Evolutionary conservation across 352 stramenopile genomes (phyloP).

Genomic region (Thalassiosira livingstoniorum): DNA sequence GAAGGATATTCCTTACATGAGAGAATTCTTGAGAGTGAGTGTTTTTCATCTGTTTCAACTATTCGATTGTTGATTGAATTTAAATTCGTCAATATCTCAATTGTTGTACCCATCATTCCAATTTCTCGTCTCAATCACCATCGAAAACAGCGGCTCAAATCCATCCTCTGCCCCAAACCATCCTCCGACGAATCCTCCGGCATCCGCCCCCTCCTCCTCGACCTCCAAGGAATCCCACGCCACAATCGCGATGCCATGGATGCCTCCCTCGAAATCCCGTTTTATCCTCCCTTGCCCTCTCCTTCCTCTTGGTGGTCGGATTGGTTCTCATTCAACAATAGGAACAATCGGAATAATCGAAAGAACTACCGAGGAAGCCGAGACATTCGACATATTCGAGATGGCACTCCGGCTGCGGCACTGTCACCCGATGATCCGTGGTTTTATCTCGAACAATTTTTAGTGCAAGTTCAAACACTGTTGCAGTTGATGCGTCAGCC

Average conservation of each 20-base stretch:
- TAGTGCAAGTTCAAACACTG: constrained; percentile 62
- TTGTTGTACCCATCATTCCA: neutral
- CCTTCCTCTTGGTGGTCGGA: neutral
- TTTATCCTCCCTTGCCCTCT: constrained; percentile 22
- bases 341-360: constrained; percentile 16
- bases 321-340: neutral
- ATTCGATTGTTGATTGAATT: no score
- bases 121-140: neutral
- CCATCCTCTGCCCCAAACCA: constrained; percentile 69
- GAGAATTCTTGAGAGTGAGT: constrained; percentile 78
- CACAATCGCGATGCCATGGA: constrained; percentile 59
- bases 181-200: constrained; percentile 70
- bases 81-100: constrained; percentile 13
- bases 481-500: constrained; percentile 67
- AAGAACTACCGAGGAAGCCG: no score
- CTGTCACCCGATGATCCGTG: constrained; percentile 11
- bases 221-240: constrained; percentile 79
- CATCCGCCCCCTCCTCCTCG: constrained; percentile 82
- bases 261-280: constrained; percentile 48
- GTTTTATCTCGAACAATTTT: constrained; percentile 53
- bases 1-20: constrained; percentile 64
- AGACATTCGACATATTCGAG: no score
- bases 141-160: constrained; percentile 67
- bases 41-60: constrained; percentile 12
- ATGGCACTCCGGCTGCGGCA: neutral